phyloP scores from a whole-genome alignment of 768 basidiomycete species.

The Cystofilobasidium capitatum region DNA sequence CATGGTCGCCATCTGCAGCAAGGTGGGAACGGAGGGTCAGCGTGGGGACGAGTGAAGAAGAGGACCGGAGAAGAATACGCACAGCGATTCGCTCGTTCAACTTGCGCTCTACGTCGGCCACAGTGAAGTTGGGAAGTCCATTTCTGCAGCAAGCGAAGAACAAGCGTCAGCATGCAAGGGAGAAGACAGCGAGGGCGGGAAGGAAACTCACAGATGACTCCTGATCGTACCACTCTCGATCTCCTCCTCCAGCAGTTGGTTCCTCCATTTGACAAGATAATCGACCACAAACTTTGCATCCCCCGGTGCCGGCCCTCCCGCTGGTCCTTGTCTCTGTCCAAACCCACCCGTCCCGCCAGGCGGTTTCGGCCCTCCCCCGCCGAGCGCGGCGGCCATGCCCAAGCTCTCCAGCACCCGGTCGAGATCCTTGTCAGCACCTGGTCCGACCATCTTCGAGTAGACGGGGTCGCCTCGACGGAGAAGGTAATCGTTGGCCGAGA shows the following conservation, averaged over 20 bases:
- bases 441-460: slow-evolving; percentile 58
- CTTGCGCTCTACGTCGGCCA: slow-evolving; percentile 18
- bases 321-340: background rate
- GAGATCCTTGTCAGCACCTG: slow-evolving; percentile 63
- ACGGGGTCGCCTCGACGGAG: slow-evolving; percentile 38
- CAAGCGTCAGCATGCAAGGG: too few species aligned
- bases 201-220: slow-evolving; percentile 32
- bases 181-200: too few species aligned
- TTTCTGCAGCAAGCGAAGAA: too few species aligned
- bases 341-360: slow-evolving; percentile 63
- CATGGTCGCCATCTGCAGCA: slow-evolving; percentile 54
- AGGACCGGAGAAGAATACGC: slow-evolving; percentile 44
- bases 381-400: slow-evolving; percentile 50
- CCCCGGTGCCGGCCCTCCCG: background rate
- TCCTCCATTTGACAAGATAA: slow-evolving; percentile 16
- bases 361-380: slow-evolving; percentile 74
- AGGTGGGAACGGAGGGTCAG: background rate
- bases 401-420: slow-evolving; percentile 78
- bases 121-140: background rate
- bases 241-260: slow-evolving; percentile 67
- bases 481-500: slow-evolving; percentile 56
- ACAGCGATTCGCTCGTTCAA: slow-evolving; percentile 35
- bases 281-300: slow-evolving; percentile 22
- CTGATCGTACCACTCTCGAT: slow-evolving; percentile 36
- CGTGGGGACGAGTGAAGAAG: background rate